Percentiles rank a stretch among this genome's conserved stretches.
Conservation (phyloP, 2,329 filamentous ascomycete genomes). For the Xylariales sp. region DNA sequence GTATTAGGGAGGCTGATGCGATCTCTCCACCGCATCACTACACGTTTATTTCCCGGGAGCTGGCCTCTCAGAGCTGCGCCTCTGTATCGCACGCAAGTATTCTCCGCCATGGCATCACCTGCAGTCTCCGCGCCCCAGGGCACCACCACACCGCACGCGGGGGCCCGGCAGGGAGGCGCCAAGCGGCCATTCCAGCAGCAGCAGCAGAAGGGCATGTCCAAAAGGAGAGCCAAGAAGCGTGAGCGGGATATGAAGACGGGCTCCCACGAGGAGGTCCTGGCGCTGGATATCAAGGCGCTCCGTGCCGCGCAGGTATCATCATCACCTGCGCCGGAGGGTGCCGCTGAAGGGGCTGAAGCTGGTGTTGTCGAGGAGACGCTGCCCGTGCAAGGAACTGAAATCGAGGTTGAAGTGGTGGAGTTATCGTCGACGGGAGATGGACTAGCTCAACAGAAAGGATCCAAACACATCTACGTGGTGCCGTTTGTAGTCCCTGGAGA, state of each 20-base stretch:
- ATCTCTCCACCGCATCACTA: background rate
- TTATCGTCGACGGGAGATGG: constrained; percentile 92
- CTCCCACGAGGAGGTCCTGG: constrained; percentile 62
- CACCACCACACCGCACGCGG: too few relatives aligned
- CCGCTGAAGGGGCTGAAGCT: constrained; percentile 21
- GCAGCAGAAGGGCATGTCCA: constrained; percentile 6
- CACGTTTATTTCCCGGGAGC: constrained; percentile 6
- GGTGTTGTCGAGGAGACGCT: constrained; percentile 30
- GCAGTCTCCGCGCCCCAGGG: too few relatives aligned
- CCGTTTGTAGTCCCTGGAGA: constrained; percentile 89
- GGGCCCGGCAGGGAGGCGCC: constrained; percentile 6
- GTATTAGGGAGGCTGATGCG: too few relatives aligned
- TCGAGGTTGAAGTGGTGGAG: constrained; percentile 75
- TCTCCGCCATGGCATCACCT: constrained; percentile 1
- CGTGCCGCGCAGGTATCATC: constrained; percentile 36
- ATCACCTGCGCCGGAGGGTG: constrained; percentile 13
- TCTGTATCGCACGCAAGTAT: background rate
- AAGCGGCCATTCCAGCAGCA: constrained; percentile 12
- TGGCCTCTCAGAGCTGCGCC: constrained; percentile 5
- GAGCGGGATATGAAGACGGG: constrained; percentile 58
- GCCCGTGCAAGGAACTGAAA: constrained; percentile 66
- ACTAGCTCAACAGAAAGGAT: constrained; percentile 65
- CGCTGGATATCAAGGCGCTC: constrained; percentile 56
- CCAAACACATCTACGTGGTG: constrained; percentile 73
- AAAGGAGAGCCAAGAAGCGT: constrained; percentile 43